Evolutionary conservation across 345 rosid genomes (phyloP).

Genomic region (Eucalyptus albens): DNA sequence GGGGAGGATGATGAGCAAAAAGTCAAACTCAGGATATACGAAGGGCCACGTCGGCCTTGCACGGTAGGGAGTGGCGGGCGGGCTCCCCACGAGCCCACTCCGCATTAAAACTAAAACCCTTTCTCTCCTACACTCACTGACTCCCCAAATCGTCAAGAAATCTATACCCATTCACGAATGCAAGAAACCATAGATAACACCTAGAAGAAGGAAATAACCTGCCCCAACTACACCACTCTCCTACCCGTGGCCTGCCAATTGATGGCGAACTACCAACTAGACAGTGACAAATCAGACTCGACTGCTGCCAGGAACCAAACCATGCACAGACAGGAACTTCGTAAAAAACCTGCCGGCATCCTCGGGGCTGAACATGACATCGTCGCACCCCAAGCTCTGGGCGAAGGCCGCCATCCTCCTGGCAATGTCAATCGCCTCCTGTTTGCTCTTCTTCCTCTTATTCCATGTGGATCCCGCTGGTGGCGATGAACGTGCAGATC

Average conservation of each 20-base stretch:
- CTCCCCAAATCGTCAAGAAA: not conserved
- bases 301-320: not conserved
- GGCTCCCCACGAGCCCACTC: too few relatives aligned
- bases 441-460: conserved; percentile 67
- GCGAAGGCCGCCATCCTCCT: conserved; percentile 58
- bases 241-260: not conserved
- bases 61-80: too few relatives aligned
- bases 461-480: conserved; percentile 79
- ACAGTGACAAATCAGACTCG: not conserved
- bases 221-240: not conserved
- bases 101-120: not conserved
- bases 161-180: not conserved
- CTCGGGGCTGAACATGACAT: conserved; percentile 88
- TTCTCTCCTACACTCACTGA: not conserved
- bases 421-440: conserved; percentile 65
- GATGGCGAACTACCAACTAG: not conserved
- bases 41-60: too few relatives aligned
- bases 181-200: not conserved
- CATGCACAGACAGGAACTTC: not conserved
- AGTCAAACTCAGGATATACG: too few relatives aligned
- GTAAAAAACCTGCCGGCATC: conserved; percentile 70
- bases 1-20: too few relatives aligned
- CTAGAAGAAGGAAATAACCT: not conserved
- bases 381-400: conserved; percentile 78
- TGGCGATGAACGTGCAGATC: conserved; percentile 79